Percentiles rank a stretch among this genome's conserved stretches.
phyloP scores from a whole-genome alignment of 1,284 basidiomycete species.

The Heterobasidion irregulare region DNA sequence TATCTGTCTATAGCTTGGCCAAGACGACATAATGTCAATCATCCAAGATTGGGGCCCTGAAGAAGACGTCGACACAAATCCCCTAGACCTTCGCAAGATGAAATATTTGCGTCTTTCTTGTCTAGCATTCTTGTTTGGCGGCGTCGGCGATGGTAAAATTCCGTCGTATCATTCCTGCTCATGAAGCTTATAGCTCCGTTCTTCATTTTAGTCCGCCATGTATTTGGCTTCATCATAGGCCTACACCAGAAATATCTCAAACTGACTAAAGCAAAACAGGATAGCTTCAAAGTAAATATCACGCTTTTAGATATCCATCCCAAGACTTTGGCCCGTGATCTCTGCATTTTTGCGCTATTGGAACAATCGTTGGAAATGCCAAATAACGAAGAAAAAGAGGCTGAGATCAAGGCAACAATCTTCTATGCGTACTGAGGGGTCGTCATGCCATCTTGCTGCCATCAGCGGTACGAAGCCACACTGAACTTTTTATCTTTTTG shows the following conservation, averaged over 20 bases:
- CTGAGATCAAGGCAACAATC: conserved; percentile 5
- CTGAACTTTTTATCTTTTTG: not conserved
- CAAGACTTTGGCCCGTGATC: conserved; percentile 15
- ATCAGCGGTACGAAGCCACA: not conserved
- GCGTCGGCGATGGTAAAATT: not conserved
- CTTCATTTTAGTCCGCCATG: conserved; percentile 11
- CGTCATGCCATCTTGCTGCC: conserved; percentile 6
- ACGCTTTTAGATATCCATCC: conserved; percentile 19
- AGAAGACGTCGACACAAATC: not conserved
- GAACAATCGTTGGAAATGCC: conserved; percentile 8
- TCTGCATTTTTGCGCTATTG: conserved; percentile 14
- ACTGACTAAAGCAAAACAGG: conserved; percentile 6
- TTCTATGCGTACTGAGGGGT: conserved; percentile 7
- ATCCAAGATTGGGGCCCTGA: not conserved
- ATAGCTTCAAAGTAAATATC: conserved; percentile 13
- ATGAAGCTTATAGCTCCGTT: not conserved
- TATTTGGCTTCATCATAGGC: conserved; percentile 13
- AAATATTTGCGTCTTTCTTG: not conserved
- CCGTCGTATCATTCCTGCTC: not conserved
- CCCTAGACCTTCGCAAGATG: not conserved
- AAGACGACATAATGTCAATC: not conserved
- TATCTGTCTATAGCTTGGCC: not conserved
- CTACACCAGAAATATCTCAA: conserved; percentile 9
- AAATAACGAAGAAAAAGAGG: not conserved
- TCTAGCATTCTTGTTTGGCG: not conserved